Percentiles rank a stretch among this genome's conserved stretches.
These are phyloP conservation scores for Aureobasidium sp. DNA, from an alignment of 2,329 filamentous ascomycete genomes.

Conservation along the genomic window DNA sequence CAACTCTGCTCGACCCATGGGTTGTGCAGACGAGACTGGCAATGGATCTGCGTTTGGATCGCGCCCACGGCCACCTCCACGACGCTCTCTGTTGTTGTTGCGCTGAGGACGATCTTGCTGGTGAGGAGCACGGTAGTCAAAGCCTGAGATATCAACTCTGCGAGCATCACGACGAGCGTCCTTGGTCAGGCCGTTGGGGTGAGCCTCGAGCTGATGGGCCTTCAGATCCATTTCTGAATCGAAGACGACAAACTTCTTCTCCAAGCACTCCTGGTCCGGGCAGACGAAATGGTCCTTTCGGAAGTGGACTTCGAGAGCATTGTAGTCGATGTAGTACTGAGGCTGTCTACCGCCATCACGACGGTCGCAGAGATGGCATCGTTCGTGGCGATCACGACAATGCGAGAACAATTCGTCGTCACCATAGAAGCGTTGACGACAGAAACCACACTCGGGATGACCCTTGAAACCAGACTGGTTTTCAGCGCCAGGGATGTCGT, in stretches of 20 bases:
- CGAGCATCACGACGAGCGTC: conserved; percentile 76
- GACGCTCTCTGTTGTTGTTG: conserved; percentile 30
- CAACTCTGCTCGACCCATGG: conserved; percentile 75
- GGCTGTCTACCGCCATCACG: conserved; percentile 57
- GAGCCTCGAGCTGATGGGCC: conserved; percentile 79
- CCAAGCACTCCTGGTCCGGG: conserved; percentile 75
- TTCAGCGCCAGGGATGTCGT: conserved; percentile 79
- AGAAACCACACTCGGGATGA: conserved; percentile 91
- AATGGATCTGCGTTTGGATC: conserved; percentile 81
- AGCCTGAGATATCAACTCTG: conserved; percentile 77
- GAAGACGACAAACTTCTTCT: conserved; percentile 98
- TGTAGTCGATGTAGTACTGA: conserved; percentile 87
- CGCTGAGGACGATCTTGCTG: conserved; percentile 49
- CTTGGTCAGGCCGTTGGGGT: conserved; percentile 74
- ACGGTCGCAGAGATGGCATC: conserved; percentile 89
- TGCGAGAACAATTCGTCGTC: conserved; percentile 92
- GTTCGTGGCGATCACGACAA: conserved; percentile 88
- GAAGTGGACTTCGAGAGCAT: conserved; percentile 80
- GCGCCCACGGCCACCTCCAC: conserved; percentile 59
- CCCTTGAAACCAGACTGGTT: conserved; percentile 96
- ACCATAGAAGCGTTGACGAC: conserved; percentile 85
- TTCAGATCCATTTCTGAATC: conserved; percentile 92
- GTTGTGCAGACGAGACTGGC: conserved; percentile 69
- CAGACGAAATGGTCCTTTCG: conserved; percentile 81
- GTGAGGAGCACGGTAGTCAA: conserved; percentile 72